Conservation (phyloP, 441 rosid species). For the Syzygium malaccense region DNA sequence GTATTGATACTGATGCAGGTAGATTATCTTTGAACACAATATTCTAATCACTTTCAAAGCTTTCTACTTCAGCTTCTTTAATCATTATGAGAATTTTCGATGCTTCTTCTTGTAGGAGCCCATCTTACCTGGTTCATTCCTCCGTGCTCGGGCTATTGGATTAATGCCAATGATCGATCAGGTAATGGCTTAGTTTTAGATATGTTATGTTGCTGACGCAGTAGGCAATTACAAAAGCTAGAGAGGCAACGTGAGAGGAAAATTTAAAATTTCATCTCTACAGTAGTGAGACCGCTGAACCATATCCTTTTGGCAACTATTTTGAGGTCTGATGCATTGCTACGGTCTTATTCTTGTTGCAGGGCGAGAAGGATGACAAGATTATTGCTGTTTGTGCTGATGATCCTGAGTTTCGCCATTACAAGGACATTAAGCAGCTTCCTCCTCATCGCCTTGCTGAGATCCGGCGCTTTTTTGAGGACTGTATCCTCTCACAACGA, state of each 20-base stretch:
- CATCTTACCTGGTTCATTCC: conserved; percentile 81
- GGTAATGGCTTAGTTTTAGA: conserved; percentile 18
- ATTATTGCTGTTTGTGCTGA: conserved; percentile 98
- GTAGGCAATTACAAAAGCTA: neutral
- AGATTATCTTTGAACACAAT: conserved; percentile 1
- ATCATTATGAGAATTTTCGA: neutral
- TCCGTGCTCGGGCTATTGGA: conserved; percentile 96
- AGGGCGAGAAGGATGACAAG: conserved; percentile 98
- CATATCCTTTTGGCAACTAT: neutral
- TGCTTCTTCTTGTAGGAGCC: conserved; percentile 56
- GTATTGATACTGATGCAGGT: conserved; percentile 97
- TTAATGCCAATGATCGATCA: conserved; percentile 98
- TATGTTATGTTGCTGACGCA: neutral
- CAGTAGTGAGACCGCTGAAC: neutral
- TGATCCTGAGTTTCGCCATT: conserved; percentile 97
- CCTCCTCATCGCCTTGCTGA: conserved; percentile 98
- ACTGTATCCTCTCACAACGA: conserved; percentile 58
- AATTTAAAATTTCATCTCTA: neutral
- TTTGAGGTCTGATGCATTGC: neutral
- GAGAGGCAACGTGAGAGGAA: neutral
- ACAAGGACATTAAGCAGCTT: conserved; percentile 86
- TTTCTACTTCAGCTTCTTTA: neutral
- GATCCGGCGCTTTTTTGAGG: conserved; percentile 97
- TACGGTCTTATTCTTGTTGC: conserved; percentile 7
- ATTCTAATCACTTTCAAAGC: neutral